A percentile compares a stretch with the other conserved stretches of the same genome.
phyloP scores from a whole-genome alignment of 2,329 filamentous ascomycete species.

The Zymoseptoria ardabiliae region DNA sequence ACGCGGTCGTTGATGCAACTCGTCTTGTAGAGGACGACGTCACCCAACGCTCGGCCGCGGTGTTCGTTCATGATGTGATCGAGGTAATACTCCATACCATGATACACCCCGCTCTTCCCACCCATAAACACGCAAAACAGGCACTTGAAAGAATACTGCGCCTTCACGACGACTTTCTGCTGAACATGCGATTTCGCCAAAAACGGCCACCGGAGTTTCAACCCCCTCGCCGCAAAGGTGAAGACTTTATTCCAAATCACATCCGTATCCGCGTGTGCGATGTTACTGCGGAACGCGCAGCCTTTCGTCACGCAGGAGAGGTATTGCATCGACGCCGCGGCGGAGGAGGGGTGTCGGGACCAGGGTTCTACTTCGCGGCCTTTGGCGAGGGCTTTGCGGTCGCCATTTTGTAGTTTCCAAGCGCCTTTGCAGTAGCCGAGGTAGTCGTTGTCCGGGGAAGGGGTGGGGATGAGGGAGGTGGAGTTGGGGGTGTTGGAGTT shows the following conservation, averaged over 20 bases:
- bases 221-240: conserved; percentile 23
- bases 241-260: conserved; percentile 24
- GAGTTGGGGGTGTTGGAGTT: conserved; percentile 10
- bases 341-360: conserved; percentile 19
- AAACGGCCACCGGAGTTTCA: conserved; percentile 42
- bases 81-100: conserved; percentile 37
- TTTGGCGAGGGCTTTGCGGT: conserved; percentile 27
- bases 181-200: conserved; percentile 41
- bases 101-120: conserved; percentile 32
- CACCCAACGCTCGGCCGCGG: conserved; percentile 28
- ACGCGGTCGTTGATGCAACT: conserved; percentile 37
- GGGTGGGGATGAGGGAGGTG: conserved; percentile 19
- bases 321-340: conserved; percentile 21
- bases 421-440: conserved; percentile 42
- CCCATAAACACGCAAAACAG: conserved; percentile 40
- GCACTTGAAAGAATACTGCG: conserved; percentile 36
- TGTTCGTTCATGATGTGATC: conserved; percentile 35
- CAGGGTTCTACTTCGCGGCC: conserved; percentile 20
- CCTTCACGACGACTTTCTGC: conserved; percentile 25
- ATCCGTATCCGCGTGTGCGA: conserved; percentile 28
- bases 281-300: conserved; percentile 38
- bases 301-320: conserved; percentile 35
- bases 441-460: conserved; percentile 28
- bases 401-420: conserved; percentile 34
- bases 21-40: conserved; percentile 36